Evolutionary conservation across 257 asterid genomes (phyloP).

Genomic region (Linderniella brevidens): DNA sequence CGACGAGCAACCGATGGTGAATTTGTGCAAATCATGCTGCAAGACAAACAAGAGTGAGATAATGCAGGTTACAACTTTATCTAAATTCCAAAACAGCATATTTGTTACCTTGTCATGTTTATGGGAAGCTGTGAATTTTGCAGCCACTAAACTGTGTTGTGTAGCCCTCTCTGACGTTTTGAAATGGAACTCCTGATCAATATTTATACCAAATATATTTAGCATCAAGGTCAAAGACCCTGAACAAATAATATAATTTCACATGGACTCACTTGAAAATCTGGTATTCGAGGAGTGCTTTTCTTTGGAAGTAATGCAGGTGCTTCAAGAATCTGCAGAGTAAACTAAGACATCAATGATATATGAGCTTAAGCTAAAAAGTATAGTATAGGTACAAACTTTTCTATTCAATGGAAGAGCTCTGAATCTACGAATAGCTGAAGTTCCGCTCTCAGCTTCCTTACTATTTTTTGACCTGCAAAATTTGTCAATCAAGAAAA

Average conservation of each 20-base stretch:
- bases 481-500: constrained; percentile 10
- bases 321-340: constrained; percentile 61
- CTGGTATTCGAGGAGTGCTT: constrained; percentile 51
- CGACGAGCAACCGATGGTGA: constrained; percentile 12
- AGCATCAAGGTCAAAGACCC: constrained; percentile 7
- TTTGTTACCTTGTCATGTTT: background rate
- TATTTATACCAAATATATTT: constrained; percentile 12
- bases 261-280: constrained; percentile 50
- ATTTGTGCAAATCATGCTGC: constrained; percentile 32
- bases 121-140: constrained; percentile 19
- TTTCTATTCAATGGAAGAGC: constrained; percentile 87
- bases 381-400: constrained; percentile 25
- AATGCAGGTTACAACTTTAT: constrained; percentile 23
- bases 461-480: constrained; percentile 44
- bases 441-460: constrained; percentile 24
- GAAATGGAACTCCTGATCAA: constrained; percentile 72
- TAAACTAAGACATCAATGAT: constrained; percentile 10
- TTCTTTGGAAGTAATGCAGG: constrained; percentile 66
- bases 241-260: background rate
- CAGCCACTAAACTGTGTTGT: constrained; percentile 37
- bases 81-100: background rate
- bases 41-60: constrained; percentile 11
- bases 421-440: constrained; percentile 51
- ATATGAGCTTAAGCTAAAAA: constrained; percentile 2
- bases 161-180: constrained; percentile 78